A percentile compares a stretch with the other conserved stretches of the same genome.
Evolutionary conservation across 2,329 filamentous ascomycete species (phyloP).

Genomic region (Ampelomyces quisqualis): DNA sequence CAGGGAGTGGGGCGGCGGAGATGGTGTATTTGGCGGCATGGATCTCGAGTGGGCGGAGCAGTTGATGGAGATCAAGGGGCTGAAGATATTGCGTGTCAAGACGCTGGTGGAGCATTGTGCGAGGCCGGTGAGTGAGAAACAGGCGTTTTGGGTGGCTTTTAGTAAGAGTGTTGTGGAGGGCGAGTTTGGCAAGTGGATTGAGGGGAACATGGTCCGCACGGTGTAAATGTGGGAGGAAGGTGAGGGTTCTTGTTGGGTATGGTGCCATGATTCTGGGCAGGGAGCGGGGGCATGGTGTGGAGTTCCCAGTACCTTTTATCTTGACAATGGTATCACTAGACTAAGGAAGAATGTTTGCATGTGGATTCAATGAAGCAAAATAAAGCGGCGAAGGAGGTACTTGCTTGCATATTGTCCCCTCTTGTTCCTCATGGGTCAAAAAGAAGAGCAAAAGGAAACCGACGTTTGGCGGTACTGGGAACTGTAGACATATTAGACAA

Average conservation of each 20-base stretch:
- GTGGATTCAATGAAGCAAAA: too few species aligned
- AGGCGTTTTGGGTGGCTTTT: constrained; percentile 61
- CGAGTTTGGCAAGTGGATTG: constrained; percentile 57
- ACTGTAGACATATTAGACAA: constrained; percentile 30
- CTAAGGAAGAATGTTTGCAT: too few species aligned
- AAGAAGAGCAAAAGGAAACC: constrained; percentile 19
- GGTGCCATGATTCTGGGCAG: too few species aligned
- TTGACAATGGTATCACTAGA: too few species aligned
- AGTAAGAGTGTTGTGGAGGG: constrained; percentile 59
- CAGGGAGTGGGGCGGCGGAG: constrained; percentile 26
- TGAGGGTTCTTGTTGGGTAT: too few species aligned
- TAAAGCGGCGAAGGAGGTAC: too few species aligned
- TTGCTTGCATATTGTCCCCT: too few species aligned
- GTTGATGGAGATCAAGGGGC: constrained; percentile 52
- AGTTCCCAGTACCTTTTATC: too few species aligned
- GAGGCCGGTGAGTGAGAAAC: constrained; percentile 54
- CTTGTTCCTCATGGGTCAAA: neutral
- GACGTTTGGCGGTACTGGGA: constrained; percentile 37
- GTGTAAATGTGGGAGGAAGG: neutral
- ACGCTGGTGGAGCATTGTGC: constrained; percentile 58
- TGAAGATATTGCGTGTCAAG: constrained; percentile 55
- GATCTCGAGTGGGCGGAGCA: constrained; percentile 60
- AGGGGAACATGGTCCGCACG: constrained; percentile 37
- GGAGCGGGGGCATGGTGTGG: too few species aligned
- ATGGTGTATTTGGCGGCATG: constrained; percentile 22